Evolutionary conservation across 2,329 filamentous ascomycete species (phyloP), one percentile per base, ranked within the genome.

Genomic region (Penicillium frequentans): DNA sequence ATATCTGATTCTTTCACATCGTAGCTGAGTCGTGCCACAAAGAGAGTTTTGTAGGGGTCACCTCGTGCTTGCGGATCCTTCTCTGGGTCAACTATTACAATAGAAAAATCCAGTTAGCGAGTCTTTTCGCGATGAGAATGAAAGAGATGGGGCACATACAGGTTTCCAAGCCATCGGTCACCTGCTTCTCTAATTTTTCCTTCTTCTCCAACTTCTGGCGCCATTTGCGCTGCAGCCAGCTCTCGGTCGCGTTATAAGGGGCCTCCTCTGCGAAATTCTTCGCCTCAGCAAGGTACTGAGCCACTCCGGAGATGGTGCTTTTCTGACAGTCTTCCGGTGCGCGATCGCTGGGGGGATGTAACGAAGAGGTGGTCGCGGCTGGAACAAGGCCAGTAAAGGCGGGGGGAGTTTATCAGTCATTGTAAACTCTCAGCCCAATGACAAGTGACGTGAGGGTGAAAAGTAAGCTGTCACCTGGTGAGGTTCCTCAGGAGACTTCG

Each of bases 321-420:
- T 91, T 96, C 73, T 83, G 87, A 68, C 91, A 89, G 64, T 93
- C 85, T 76, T 95, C 91, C 11, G 93, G 89, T 60, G 93, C 86
- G 73, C 90, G 83, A 77, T 98, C 93, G 67, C 84, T 82, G 7
- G 92, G 90, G 90, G 89, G 59, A 96, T 86, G 84, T 91, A 98
- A 76, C 92, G 90, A 73, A 98, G 81, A 58, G 93, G 90, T 67
- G 95, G 95, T 58, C 95, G 90, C 73, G 95, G 91, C 78, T 93
- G 90, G 80, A 99, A 99, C 66, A 98, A 90, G 77, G 90, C 90
- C 68, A 98, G 84, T 58, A 98, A 85, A 73, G 96, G 93, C 55
- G 90, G 91, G 57, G 95, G 93, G 21, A 99, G 89, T 78, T 96
- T 95, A 83, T 97, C 93, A 50, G 95, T 98, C 95, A 98, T 99